Base-by-base conservation (phyloP, 441 rosid species). In the Gossypium schwendimanii region DNA sequence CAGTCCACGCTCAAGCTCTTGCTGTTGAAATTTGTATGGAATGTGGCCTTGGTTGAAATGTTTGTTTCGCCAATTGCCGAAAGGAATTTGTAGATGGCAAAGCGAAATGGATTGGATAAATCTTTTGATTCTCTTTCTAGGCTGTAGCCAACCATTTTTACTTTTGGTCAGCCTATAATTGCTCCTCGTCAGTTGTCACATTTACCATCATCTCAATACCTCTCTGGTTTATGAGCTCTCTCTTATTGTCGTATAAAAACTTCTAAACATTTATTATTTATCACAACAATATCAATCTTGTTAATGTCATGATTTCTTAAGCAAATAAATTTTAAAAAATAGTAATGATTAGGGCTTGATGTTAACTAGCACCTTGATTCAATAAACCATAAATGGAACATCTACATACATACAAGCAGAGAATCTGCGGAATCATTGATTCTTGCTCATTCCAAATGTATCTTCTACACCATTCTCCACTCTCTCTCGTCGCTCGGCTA, bases 391-490 rank as follows among this genome's bases (percentile, higher is more conserved):
- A 8, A 36, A 28, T 39, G 23, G 17, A 57, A 70, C 23, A 70
- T 39, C 47, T 31, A 57, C 26, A 7, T 69, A 10, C 60, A 52
- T 26, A 17, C 47, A 69, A 53, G 4, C 5, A 31, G 24, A 54
- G 39, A 24, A 20, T 31, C 24, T 15, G 36, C 23, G 17, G 6
- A 20, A 36, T 85, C 83, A 82, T 21, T 73, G 87, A 75, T 69
- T 83, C 85, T 84, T 90, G 71, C 75, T 81, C 79, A n/a, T 44
- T 76, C 97, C 98, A 76, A 84, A 92, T 54, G 84, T 92, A 80
- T 91, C 97, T 82, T 94, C 98, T 57, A 14, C 75, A 53, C 95
- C 95, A 63, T 74, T 91, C 17, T 75, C 84, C 76, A 92, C 90
- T 73, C 78, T 84, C 78, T 81, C 84, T 76, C 97, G 83, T 80